Base-by-base conservation (phyloP, 306 rosid species). In the Quercus variabilis region DNA sequence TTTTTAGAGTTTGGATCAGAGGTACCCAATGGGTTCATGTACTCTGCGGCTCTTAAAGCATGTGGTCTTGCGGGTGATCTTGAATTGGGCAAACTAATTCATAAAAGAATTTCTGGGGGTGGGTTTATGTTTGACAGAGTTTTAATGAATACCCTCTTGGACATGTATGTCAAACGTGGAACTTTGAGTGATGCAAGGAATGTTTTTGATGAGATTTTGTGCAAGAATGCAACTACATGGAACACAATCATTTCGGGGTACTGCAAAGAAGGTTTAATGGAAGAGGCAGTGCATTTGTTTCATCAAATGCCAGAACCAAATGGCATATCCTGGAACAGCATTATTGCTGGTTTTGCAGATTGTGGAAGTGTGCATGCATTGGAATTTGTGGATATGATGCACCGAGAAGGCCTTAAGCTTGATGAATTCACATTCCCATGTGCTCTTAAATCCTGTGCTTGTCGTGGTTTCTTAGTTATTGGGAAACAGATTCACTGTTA, bases 111-210 rank as follows among this genome's bases (percentile, higher is more conserved):
- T 64, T 71, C 56, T 77, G 63, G 78, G 55, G 86, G 73, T 31
- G 81, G 76, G 43, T 74, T 91, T 79, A 87, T 84, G 79, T 83
- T 60, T 78, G 99, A 94, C 76, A 85, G 85, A 41, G 93, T 89
- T 86, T 74, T 94, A 88, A 87, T 92, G 97, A 94, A 94, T 83
- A 80, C 91, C 54, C 94, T 91, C 67, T 81, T 94, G 95, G 97
- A 92, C 71, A 90, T 94, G 99, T 92, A 85, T 63, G 88, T 91
- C 65, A 94, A 91, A 86, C 91, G 97, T 89, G 92, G 92, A 69
- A 89, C 80, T 80, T 84, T 91, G 91, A 71, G 74, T 41, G 88
- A 85, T 69, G 97, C 99, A 4, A 69, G 75, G 70, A 84, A 63
- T 51, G 95, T 91, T 74, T 94, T 94, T 56, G 43, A 76, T 71